phyloP scores from a whole-genome alignment of 2,329 filamentous ascomycete genomes.

The Trichoderma atroviride region DNA sequence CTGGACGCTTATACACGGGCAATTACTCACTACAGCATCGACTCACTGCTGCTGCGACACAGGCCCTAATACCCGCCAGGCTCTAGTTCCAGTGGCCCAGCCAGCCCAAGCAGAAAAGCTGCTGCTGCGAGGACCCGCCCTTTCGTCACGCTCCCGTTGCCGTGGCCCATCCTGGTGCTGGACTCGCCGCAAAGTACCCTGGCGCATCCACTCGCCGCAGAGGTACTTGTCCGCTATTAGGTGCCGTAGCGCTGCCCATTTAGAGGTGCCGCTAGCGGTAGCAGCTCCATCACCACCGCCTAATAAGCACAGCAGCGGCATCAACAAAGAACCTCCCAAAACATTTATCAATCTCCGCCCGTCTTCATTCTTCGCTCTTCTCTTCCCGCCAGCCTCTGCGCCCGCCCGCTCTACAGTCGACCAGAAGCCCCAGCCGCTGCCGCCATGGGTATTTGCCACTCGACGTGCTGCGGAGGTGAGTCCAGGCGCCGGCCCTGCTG shows the following conservation, averaged over 20 bases:
- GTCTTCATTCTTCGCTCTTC: not conserved
- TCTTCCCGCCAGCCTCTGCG: constrained; percentile 7
- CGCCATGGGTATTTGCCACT: constrained; percentile 65
- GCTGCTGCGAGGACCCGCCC: constrained; percentile 17
- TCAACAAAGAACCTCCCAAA: constrained; percentile 21
- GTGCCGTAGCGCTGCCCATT: constrained; percentile 10
- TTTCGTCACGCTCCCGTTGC: constrained; percentile 25
- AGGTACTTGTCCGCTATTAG: not conserved
- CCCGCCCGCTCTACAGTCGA: constrained; percentile 6
- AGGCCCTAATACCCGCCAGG: not conserved
- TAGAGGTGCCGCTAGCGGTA: constrained; percentile 24
- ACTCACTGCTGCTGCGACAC: not conserved
- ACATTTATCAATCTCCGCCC: not conserved
- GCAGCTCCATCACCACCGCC: constrained; percentile 25
- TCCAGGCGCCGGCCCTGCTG: not conserved
- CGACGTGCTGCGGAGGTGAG: constrained; percentile 59
- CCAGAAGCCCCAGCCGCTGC: constrained; percentile 22
- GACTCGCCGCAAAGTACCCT: not conserved
- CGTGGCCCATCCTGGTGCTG: constrained; percentile 13
- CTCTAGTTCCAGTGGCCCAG: not conserved
- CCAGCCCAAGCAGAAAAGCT: not conserved
- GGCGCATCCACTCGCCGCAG: not conserved
- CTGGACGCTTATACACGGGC: not conserved
- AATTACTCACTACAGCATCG: not conserved
- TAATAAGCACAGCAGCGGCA: constrained; percentile 20